Conservation (phyloP, 768 basidiomycete genomes). For the Imleria badia region DNA sequence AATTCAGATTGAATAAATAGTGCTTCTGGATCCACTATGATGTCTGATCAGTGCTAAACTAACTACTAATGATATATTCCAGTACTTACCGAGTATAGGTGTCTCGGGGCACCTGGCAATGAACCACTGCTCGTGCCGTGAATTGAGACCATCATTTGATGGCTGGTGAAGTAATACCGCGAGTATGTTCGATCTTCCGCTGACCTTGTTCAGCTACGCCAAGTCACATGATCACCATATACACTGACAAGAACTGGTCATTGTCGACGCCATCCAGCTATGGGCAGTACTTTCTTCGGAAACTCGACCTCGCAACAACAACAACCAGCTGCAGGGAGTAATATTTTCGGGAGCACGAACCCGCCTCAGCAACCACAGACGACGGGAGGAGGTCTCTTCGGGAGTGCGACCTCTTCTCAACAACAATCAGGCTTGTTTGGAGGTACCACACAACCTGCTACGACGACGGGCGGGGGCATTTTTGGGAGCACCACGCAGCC, state of each 20-base stretch:
- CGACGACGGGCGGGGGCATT: conserved; percentile 4
- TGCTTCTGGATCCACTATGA: too few relatives aligned
- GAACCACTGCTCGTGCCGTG: too few relatives aligned
- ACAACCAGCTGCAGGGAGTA: conserved; percentile 22
- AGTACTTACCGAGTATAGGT: too few relatives aligned
- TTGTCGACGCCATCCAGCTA: conserved; percentile 2
- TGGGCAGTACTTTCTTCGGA: conserved; percentile 23
- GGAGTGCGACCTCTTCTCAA: conserved; percentile 11
- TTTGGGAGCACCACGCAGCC: conserved; percentile 17
- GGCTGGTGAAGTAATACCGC: too few relatives aligned
- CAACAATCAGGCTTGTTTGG: conserved; percentile 20
- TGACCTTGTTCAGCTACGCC: too few relatives aligned
- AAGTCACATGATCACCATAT: conserved; percentile 16
- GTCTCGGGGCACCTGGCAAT: too few relatives aligned
- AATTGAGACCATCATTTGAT: too few relatives aligned
- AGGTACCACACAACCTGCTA: conserved; percentile 10
- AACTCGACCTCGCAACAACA: conserved; percentile 24
- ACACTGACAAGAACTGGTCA: not conserved
- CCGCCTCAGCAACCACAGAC: conserved; percentile 26
- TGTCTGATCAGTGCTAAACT: too few relatives aligned
- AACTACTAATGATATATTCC: too few relatives aligned
- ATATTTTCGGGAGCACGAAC: conserved; percentile 27
- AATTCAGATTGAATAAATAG: too few relatives aligned
- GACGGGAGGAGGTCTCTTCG: conserved; percentile 18
- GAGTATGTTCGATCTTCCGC: too few relatives aligned